Conservation (phyloP, 768 basidiomycete genomes). For the Boletus rex-veris region DNA sequence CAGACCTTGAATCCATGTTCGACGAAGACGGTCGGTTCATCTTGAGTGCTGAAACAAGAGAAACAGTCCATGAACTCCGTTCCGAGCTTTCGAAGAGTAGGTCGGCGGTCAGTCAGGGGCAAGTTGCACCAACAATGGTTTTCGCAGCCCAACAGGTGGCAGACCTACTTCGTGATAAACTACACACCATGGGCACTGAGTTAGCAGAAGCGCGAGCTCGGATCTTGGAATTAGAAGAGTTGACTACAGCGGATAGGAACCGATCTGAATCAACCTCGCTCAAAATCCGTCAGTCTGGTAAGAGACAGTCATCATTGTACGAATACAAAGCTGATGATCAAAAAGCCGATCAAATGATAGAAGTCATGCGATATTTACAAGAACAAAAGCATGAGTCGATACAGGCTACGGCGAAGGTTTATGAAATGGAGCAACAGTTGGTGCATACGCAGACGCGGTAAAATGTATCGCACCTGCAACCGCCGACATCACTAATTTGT, state of each 20-base stretch:
- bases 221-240: conserved; percentile 36
- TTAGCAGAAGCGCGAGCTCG: conserved; percentile 41
- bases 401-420: conserved; percentile 17
- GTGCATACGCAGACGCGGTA: conserved; percentile 22
- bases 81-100: conserved; percentile 36
- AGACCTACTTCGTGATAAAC: conserved; percentile 46
- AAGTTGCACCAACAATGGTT: conserved; percentile 2
- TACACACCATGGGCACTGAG: conserved; percentile 40
- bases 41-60: conserved; percentile 24
- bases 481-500: conserved; percentile 10
- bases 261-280: conserved; percentile 17
- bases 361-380: conserved; percentile 22
- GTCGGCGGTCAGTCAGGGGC: conserved; percentile 2
- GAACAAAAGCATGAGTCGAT: conserved; percentile 30
- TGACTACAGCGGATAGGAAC: conserved; percentile 19
- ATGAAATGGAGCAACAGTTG: conserved; percentile 29
- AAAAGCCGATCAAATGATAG: conserved; percentile 20
- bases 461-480: neutral
- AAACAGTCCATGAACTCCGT: conserved; percentile 33
- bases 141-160: conserved; percentile 45
- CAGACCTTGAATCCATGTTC: conserved; percentile 30
- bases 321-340: conserved; percentile 14
- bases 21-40: conserved; percentile 28
- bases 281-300: conserved; percentile 27
- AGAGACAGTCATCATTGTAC: neutral